Evolutionary conservation across 441 rosid genomes (phyloP).

Genomic region (Croton setiger): DNA sequence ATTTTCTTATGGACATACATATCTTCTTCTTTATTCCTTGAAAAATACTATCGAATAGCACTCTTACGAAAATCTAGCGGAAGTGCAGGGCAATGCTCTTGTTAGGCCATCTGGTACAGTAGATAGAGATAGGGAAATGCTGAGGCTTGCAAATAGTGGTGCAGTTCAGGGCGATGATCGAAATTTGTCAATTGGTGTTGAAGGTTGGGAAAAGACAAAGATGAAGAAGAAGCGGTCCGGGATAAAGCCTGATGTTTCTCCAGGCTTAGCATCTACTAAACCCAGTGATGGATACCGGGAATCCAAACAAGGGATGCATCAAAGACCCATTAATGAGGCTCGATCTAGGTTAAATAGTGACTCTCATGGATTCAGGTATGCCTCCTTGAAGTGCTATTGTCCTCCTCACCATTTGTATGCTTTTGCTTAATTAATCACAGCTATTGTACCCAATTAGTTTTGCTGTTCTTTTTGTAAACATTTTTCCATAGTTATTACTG

Average conservation of each 20-base stretch:
- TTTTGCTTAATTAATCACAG: slow-evolving; percentile 11
- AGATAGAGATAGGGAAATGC: slow-evolving; percentile 77
- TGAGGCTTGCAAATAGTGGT: slow-evolving; percentile 52
- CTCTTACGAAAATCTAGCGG: slow-evolving; percentile 45
- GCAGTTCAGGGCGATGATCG: slow-evolving; percentile 71
- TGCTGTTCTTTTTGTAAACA: neutral
- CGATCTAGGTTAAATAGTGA: slow-evolving; percentile 75
- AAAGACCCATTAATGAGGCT: slow-evolving; percentile 54
- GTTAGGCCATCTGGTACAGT: slow-evolving; percentile 62
- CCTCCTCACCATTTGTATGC: slow-evolving; percentile 16
- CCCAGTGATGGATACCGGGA: slow-evolving; percentile 70
- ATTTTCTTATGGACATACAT: slow-evolving; percentile 12
- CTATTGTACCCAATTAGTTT: slow-evolving; percentile 1
- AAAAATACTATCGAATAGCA: slow-evolving; percentile 21
- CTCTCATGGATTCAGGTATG: slow-evolving; percentile 78
- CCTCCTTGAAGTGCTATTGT: slow-evolving; percentile 18
- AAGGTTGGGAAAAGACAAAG: slow-evolving; percentile 98
- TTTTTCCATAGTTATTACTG: slow-evolving; percentile 1
- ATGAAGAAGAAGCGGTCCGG: slow-evolving; percentile 98
- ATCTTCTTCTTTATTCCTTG: slow-evolving; percentile 20
- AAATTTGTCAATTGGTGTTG: slow-evolving; percentile 64
- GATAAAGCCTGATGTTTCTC: slow-evolving; percentile 73
- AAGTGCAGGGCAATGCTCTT: slow-evolving; percentile 63
- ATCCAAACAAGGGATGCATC: slow-evolving; percentile 73
- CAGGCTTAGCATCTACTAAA: slow-evolving; percentile 52